Base-by-base conservation (phyloP, 805 yeast genomes). In the Wickerhamomyces mucosus region DNA sequence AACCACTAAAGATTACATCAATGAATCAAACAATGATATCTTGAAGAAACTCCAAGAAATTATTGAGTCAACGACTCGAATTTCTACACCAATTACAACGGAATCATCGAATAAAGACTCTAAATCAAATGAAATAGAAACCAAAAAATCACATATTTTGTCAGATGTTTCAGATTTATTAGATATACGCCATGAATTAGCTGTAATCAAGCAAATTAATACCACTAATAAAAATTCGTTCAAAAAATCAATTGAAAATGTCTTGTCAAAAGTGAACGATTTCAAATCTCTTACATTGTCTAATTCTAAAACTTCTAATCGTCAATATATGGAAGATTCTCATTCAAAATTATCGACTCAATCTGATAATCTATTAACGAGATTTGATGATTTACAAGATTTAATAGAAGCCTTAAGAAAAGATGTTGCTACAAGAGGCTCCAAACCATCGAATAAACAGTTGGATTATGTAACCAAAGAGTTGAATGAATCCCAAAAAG, bases 401-500 rank as follows among this genome's bases (percentile, higher is more conserved):
- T 56, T 82, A 8, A 82, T 92, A 51, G 99, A 92, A 49, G 83
- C 83, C 1, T 60, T 89, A 33, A 65, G 96, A 34, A 77, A 84
- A 43, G 97, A 88, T 56, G 95, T 92, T 11, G 94, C 95, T 0
- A 79, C 77, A 38, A 69, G 96, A 40, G 95, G 96, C 15, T 86
- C 86, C 0, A 69, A 85, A 22, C 86, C 95, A 12, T 60, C 85
- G 1, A 74, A 68, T 32, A 75, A 79, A 41, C 94, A 88, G 46
- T 56, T 92, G 17, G 74, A 68, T 15, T 58, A 65, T 15, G 79
- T 89, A 2, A 49, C 66, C 7, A 72, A 72, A 41, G 94, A 88
- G 39, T 64, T 92, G 16, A 58, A 47, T 4, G 61, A 58, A 1
- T 88, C 94, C 0, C 67, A 69, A 34, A 29, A 45, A 0, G 67